Evolutionary conservation across 2,329 filamentous ascomycete species (phyloP).

Genomic region (Neonectria sp.): DNA sequence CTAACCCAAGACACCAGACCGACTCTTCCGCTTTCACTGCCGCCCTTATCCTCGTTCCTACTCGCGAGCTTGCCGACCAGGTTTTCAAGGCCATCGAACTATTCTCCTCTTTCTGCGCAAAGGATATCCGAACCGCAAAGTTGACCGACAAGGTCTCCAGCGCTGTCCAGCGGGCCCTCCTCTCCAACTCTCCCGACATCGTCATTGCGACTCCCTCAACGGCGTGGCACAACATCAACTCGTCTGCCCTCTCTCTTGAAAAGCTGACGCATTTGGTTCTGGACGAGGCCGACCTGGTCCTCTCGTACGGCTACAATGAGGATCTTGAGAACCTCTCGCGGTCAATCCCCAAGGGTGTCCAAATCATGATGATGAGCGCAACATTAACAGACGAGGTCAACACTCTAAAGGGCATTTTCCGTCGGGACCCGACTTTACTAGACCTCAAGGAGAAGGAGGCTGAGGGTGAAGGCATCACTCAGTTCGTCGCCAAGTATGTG

Average conservation of each 20-base stretch:
- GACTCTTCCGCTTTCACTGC: slow-evolving; percentile 71
- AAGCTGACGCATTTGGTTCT: slow-evolving; percentile 85
- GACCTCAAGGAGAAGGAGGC: slow-evolving; percentile 88
- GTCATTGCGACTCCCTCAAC: slow-evolving; percentile 93
- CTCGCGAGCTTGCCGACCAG: slow-evolving; percentile 93
- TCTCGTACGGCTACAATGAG: slow-evolving; percentile 95
- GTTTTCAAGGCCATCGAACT: slow-evolving; percentile 84
- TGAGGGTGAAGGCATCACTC: slow-evolving; percentile 82
- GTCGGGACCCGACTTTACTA: slow-evolving; percentile 82
- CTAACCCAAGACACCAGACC: slow-evolving; percentile 54
- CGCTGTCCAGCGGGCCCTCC: slow-evolving; percentile 87
- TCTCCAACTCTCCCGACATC: slow-evolving; percentile 89
- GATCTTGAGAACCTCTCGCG: slow-evolving; percentile 87
- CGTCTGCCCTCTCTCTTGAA: slow-evolving; percentile 75
- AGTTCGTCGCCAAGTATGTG: slow-evolving; percentile 85
- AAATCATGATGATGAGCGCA: slow-evolving; percentile 94
- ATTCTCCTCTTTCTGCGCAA: slow-evolving; percentile 86
- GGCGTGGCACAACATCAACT: slow-evolving; percentile 82
- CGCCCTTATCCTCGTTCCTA: slow-evolving; percentile 93
- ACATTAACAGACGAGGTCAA: slow-evolving; percentile 92
- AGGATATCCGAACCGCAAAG: slow-evolving; percentile 87
- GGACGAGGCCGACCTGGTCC: slow-evolving; percentile 93
- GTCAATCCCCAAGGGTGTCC: slow-evolving; percentile 85
- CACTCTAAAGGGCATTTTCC: slow-evolving; percentile 87
- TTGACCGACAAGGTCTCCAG: slow-evolving; percentile 92